Base-by-base conservation (phyloP, 495 filamentous ascomycete species). In the Aspergillus cavernicola region DNA sequence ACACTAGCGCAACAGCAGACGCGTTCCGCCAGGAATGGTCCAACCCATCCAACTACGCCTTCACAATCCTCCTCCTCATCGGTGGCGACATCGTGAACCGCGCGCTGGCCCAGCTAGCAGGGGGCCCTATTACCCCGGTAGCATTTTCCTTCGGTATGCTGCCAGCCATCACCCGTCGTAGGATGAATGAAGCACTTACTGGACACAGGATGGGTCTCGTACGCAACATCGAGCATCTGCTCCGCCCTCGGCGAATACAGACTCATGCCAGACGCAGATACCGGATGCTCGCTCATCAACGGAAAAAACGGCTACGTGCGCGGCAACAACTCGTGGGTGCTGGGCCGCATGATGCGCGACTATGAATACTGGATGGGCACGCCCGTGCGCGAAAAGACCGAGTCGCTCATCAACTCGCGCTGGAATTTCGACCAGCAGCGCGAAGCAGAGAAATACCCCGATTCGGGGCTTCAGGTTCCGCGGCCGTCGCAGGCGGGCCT, bases 81-180 rank as follows among this genome's bases (percentile, higher is more conserved):
- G 78, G 80, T n/a, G 74, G 74, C 9, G 71, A 80, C 43, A 61
- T 81, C n/a, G 62, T 82, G 9, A 58, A 62, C 18, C 55, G 54
- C 16, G 79, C 79, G 4, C 61, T 82, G 15, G 78, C 78, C 4
- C 75, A 80, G 41, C 51, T 73, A 0, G 71, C 76, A 4, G 60
- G 62, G 4, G 26, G 28, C 0, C 13, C 13, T 4, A 31, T 79
- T 22, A 73, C 71, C 0, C 79, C 80, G 2, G 75, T 83, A 5
- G 63, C 68, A 3, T 82, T 84, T 59, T 80, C 75, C 1, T 84
- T 83, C 52, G 78, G 78, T 47, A 32, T n/a, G 50, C 32, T 6
- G 4, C 23, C n/a, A 39, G 7, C n/a, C 38, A 23, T 23, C 23
- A 7, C n/a, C 13, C 19, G 3, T 37, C 18, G 11, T 1, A 4